Evolutionary conservation across 129 eudicot genomes (phyloP).

Genomic region (Artemisia tridentata): DNA sequence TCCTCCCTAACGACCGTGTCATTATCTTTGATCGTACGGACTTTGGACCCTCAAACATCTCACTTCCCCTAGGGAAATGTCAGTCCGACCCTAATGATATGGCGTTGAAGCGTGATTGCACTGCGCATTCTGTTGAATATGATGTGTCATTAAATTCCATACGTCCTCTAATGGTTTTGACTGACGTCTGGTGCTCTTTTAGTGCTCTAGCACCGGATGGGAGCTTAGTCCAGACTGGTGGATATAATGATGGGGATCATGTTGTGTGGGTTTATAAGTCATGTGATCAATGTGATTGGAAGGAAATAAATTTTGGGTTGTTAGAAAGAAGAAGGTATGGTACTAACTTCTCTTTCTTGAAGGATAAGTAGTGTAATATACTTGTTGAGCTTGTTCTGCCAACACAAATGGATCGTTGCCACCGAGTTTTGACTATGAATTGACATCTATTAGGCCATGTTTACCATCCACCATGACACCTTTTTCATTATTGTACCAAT

Average conservation of each 20-base stretch:
- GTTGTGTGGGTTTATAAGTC: slow-evolving; percentile 45
- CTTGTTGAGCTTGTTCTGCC: too few species aligned
- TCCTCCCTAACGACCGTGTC: slow-evolving; percentile 60
- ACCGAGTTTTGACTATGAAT: too few species aligned
- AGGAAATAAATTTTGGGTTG: slow-evolving; percentile 35
- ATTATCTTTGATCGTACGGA: slow-evolving; percentile 73
- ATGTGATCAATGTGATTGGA: slow-evolving; percentile 59
- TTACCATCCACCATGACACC: too few species aligned
- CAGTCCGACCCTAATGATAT: slow-evolving; percentile 38
- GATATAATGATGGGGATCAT: slow-evolving; percentile 63
- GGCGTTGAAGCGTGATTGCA: slow-evolving; percentile 48
- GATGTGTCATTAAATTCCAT: slow-evolving; percentile 42
- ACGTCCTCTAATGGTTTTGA: slow-evolving; percentile 59
- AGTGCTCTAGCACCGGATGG: slow-evolving; percentile 56
- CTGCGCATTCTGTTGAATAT: slow-evolving; percentile 80
- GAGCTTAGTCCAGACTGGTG: slow-evolving; percentile 60
- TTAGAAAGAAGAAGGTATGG: slow-evolving; percentile 62
- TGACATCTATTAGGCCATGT: too few species aligned
- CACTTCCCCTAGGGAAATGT: slow-evolving; percentile 50
- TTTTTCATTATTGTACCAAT: too few species aligned
- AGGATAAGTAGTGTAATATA: too few species aligned
- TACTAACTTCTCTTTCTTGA: too few species aligned
- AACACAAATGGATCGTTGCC: too few species aligned
- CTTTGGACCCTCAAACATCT: slow-evolving; percentile 63
- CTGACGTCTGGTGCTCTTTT: slow-evolving; percentile 80